These are phyloP conservation scores for Colletotrichum phormii DNA, from an alignment of 2,329 filamentous ascomycete genomes.

Conservation along the genomic window DNA sequence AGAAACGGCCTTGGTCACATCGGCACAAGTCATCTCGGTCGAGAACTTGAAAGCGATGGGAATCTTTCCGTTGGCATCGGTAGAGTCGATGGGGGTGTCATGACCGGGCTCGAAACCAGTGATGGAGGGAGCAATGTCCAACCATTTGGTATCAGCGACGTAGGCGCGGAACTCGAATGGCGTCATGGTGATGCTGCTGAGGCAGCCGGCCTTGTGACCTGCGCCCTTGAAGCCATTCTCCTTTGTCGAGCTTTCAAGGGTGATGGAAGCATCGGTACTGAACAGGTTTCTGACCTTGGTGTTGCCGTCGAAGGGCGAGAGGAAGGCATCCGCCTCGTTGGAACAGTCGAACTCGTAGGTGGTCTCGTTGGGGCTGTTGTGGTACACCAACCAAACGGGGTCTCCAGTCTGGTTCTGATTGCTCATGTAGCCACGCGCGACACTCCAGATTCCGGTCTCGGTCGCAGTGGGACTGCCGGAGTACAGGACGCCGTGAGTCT, in stretches of 20 bases:
- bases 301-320: slow-evolving; percentile 66
- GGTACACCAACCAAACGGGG: slow-evolving; percentile 63
- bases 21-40: slow-evolving; percentile 69
- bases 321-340: slow-evolving; percentile 57
- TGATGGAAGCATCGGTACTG: slow-evolving; percentile 68
- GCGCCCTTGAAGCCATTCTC: slow-evolving; percentile 60
- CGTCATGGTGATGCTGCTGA: slow-evolving; percentile 62
- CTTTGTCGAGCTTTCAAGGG: slow-evolving; percentile 57
- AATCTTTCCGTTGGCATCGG: slow-evolving; percentile 54
- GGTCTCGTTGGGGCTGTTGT: slow-evolving; percentile 59
- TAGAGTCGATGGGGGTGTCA: slow-evolving; percentile 65
- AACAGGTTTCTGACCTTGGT: slow-evolving; percentile 72
- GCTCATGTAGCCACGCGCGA: slow-evolving; percentile 61
- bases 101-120: slow-evolving; percentile 72
- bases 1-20: slow-evolving; percentile 59
- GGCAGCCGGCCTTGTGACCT: slow-evolving; percentile 64
- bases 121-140: slow-evolving; percentile 60
- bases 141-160: slow-evolving; percentile 53
- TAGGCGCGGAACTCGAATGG: slow-evolving; percentile 71
- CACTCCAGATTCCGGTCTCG: slow-evolving; percentile 70
- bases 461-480: slow-evolving; percentile 66
- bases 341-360: slow-evolving; percentile 69
- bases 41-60: slow-evolving; percentile 68
- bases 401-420: slow-evolving; percentile 65
- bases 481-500: slow-evolving; percentile 61